These are phyloP conservation scores for Lentinula raphanica DNA, from an alignment of 768 basidiomycete species.

Conservation along the genomic window DNA sequence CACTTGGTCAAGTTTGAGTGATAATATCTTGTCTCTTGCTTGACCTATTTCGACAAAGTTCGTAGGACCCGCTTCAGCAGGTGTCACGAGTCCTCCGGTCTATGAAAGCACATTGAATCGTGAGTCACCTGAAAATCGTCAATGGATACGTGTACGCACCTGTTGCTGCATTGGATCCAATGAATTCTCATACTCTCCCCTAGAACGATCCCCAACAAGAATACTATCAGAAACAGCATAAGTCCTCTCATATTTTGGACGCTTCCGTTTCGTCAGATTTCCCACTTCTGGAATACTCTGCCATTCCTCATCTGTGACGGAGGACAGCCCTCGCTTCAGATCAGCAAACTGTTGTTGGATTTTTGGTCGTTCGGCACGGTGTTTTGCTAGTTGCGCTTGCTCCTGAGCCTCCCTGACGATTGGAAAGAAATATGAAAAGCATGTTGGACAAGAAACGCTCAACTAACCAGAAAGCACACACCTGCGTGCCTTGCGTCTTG, in stretches of 20 bases:
- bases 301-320: slow-evolving; percentile 91
- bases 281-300: slow-evolving; percentile 93
- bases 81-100: slow-evolving; percentile 74
- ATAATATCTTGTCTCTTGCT: slow-evolving; percentile 91
- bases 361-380: slow-evolving; percentile 86
- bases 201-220: slow-evolving; percentile 75
- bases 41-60: slow-evolving; percentile 97
- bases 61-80: slow-evolving; percentile 77
- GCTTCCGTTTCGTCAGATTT: slow-evolving; percentile 89
- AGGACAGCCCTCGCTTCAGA: slow-evolving; percentile 82
- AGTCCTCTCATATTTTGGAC: slow-evolving; percentile 76
- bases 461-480: slow-evolving; percentile 47
- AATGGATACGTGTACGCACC: slow-evolving; percentile 36
- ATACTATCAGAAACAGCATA: slow-evolving; percentile 95
- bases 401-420: slow-evolving; percentile 66
- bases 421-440: slow-evolving; percentile 15
- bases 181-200: slow-evolving; percentile 72
- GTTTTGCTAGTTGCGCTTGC: slow-evolving; percentile 64
- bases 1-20: slow-evolving; percentile 90
- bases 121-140: neutral
- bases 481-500: slow-evolving; percentile 74
- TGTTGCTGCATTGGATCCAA: slow-evolving; percentile 74
- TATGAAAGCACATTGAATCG: slow-evolving; percentile 17
- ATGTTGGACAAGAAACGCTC: slow-evolving; percentile 17
- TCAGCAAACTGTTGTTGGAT: slow-evolving; percentile 96